phyloP scores from a whole-genome alignment of 2,329 filamentous ascomycete genomes.

The Xylariaceae sp. region DNA sequence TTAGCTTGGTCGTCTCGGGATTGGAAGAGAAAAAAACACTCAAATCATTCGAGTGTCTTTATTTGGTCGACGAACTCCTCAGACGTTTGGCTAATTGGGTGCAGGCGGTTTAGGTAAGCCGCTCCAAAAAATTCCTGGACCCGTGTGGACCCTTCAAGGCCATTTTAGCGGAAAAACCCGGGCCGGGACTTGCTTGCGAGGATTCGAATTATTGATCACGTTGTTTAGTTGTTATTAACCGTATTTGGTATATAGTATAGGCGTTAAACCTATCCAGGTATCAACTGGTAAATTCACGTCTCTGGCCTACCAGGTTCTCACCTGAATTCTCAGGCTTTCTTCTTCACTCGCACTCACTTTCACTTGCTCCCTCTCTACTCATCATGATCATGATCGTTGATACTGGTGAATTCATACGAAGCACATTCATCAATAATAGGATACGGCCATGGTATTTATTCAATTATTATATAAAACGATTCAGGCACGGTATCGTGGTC shows the following conservation, averaged over 20 bases:
- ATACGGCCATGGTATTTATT: too few species aligned
- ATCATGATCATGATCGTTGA: background rate
- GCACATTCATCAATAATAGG: too few species aligned
- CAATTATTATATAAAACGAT: too few species aligned
- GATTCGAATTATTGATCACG: background rate
- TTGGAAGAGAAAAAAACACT: constrained; percentile 41
- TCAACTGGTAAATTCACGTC: background rate
- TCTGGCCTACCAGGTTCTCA: background rate
- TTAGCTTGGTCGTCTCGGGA: constrained; percentile 25
- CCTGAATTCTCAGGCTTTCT: background rate
- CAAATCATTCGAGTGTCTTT: constrained; percentile 29
- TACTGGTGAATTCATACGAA: background rate
- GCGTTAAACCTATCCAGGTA: background rate
- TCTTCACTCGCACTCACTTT: too few species aligned
- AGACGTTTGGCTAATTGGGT: constrained; percentile 9
- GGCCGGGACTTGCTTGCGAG: constrained; percentile 14
- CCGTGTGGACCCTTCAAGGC: background rate
- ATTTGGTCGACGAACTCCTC: constrained; percentile 4
- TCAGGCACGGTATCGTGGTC: background rate
- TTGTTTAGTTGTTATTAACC: background rate
- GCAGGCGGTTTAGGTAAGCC: constrained; percentile 17
- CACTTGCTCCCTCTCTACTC: background rate
- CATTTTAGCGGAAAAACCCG: constrained; percentile 31
- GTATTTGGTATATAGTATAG: background rate
- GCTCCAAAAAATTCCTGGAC: constrained; percentile 24